Conservation (phyloP, 192 early-diverging fungal genomes). For the Mycoemilia scoparia region DNA sequence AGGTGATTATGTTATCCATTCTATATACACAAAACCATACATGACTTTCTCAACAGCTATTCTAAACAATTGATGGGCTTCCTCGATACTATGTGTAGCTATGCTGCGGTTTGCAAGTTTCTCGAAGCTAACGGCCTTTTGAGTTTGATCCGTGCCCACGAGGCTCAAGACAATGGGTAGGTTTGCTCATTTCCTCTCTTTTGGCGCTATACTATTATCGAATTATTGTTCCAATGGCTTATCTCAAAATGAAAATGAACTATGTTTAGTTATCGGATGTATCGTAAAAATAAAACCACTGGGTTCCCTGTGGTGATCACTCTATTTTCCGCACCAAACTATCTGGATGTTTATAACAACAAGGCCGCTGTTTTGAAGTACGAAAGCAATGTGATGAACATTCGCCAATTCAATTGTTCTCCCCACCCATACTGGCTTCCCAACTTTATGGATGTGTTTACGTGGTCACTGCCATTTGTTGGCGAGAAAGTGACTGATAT, state of each 20-base stretch:
- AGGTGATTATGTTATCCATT: no score
- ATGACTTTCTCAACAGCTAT: no score
- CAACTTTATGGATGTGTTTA: slow-evolving; percentile 98
- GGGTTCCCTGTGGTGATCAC: slow-evolving; percentile 95
- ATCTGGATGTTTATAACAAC: slow-evolving; percentile 96
- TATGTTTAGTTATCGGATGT: no score
- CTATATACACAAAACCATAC: no score
- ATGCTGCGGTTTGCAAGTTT: slow-evolving; percentile 81
- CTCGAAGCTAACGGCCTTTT: slow-evolving; percentile 85
- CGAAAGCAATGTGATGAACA: slow-evolving; percentile 99
- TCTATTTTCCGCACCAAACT: slow-evolving; percentile 96
- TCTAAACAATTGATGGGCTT: no score
- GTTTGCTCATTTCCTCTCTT: slow-evolving; percentile 10
- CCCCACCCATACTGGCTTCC: slow-evolving; percentile 98
- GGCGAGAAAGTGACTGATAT: slow-evolving; percentile 98
- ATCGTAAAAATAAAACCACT: slow-evolving; percentile 79
- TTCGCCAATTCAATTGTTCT: slow-evolving; percentile 84
- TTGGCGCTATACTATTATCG: slow-evolving; percentile 5
- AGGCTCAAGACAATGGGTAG: slow-evolving; percentile 93
- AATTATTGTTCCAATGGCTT: background rate
- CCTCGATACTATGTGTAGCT: no score
- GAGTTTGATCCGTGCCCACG: slow-evolving; percentile 92
- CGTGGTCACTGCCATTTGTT: slow-evolving; percentile 94
- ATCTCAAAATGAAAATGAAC: slow-evolving; percentile 10
- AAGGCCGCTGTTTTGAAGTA: slow-evolving; percentile 97